Evolutionary conservation across 805 yeast genomes (phyloP).

Genomic region (Cephaloascus albidus): DNA sequence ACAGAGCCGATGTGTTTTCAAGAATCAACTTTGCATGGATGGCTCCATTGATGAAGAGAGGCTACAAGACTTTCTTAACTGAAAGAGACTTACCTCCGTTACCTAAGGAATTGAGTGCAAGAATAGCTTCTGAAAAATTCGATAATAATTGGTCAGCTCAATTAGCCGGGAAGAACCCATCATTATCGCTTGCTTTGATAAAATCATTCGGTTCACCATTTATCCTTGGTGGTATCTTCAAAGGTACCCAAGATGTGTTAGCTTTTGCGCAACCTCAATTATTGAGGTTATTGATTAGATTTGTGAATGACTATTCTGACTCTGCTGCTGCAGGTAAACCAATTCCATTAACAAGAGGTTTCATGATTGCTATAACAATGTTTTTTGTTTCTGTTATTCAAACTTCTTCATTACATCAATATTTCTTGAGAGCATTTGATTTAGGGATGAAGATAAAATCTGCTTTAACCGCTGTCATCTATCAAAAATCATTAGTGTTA

Average conservation of each 20-base stretch:
- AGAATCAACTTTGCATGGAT: constrained; percentile 84
- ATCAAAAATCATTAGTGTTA: constrained; percentile 56
- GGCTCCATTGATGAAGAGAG: constrained; percentile 73
- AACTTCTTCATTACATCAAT: constrained; percentile 70
- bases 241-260: constrained; percentile 64
- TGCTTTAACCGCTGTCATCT: constrained; percentile 56
- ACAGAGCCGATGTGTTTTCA: constrained; percentile 63
- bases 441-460: constrained; percentile 71
- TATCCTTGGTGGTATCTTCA: constrained; percentile 61
- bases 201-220: constrained; percentile 71
- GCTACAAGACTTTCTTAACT: constrained; percentile 49
- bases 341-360: constrained; percentile 63
- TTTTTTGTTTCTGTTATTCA: constrained; percentile 69
- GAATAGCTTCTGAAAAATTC: constrained; percentile 38
- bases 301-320: constrained; percentile 40
- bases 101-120: constrained; percentile 58
- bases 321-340: constrained; percentile 25
- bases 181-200: constrained; percentile 53
- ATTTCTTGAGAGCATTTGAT: constrained; percentile 66
- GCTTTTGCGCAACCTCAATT: constrained; percentile 84
- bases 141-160: constrained; percentile 54
- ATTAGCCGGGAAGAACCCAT: constrained; percentile 25
- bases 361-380: constrained; percentile 69
- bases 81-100: constrained; percentile 70
- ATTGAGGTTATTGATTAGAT: constrained; percentile 53